phyloP scores from a whole-genome alignment of 1,284 basidiomycete genomes.

The Afroboletus lepidellus region DNA sequence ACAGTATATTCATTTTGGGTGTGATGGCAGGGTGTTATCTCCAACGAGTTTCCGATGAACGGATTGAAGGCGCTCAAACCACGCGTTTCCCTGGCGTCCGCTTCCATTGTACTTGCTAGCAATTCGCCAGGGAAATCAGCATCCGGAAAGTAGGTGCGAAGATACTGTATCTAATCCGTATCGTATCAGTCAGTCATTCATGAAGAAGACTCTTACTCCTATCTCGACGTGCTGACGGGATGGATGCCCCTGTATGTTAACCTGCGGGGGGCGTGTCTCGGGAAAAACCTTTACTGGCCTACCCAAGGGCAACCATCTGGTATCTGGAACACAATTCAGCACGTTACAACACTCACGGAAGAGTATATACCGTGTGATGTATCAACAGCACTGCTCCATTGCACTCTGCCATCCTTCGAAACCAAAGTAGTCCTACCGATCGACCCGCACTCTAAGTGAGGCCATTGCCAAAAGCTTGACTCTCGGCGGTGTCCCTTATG shows the following conservation, averaged over 20 bases:
- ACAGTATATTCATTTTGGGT: constrained; percentile 36
- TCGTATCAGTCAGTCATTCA: constrained; percentile 3
- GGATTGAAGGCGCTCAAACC: constrained; percentile 51
- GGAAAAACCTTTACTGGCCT: constrained; percentile 51
- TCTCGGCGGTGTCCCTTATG: constrained; percentile 8
- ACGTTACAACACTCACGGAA: not conserved
- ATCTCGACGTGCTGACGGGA: constrained; percentile 53
- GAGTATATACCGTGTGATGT: constrained; percentile 23
- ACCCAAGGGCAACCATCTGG: constrained; percentile 28
- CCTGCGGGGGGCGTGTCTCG: constrained; percentile 44
- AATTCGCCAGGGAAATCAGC: constrained; percentile 66
- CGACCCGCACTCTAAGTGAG: constrained; percentile 54
- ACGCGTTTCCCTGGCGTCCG: constrained; percentile 40
- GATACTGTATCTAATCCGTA: constrained; percentile 55
- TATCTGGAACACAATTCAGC: constrained; percentile 13
- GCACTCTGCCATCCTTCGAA: constrained; percentile 41
- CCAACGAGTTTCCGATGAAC: constrained; percentile 51
- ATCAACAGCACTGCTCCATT: constrained; percentile 52
- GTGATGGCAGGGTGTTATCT: constrained; percentile 35
- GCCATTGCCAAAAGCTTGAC: constrained; percentile 40
- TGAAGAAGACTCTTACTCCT: constrained; percentile 45
- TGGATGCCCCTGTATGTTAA: constrained; percentile 33
- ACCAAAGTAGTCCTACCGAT: constrained; percentile 53
- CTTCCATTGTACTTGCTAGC: constrained; percentile 51
- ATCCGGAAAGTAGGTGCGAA: constrained; percentile 67